Conservation (phyloP, 441 rosid species). For the Erodium chrysanthum region DNA sequence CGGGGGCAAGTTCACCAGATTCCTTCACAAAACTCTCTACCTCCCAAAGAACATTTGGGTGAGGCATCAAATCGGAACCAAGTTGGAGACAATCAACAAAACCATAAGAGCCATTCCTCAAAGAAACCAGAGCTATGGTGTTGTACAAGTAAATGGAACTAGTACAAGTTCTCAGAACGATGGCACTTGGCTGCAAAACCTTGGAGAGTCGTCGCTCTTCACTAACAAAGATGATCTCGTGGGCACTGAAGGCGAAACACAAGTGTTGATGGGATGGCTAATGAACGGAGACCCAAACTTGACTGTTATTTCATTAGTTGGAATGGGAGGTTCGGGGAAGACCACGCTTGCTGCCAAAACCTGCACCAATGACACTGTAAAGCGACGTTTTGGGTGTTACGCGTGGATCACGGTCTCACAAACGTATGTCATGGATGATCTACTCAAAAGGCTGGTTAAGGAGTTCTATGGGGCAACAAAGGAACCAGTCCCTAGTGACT, state of each 20-base stretch:
- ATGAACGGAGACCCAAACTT: slow-evolving; percentile 18
- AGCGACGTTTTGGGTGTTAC: slow-evolving; percentile 18
- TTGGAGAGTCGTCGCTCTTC: slow-evolving; percentile 25
- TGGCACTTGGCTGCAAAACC: neutral
- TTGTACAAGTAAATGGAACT: neutral
- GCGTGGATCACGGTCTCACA: slow-evolving; percentile 20
- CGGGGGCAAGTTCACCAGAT: neutral
- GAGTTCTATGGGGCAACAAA: slow-evolving; percentile 24
- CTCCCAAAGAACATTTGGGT: neutral
- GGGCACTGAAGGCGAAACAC: slow-evolving; percentile 23
- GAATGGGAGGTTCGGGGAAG: slow-evolving; percentile 34
- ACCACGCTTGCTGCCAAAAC: slow-evolving; percentile 27
- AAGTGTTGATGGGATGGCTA: slow-evolving; percentile 23
- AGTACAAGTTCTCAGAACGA: neutral
- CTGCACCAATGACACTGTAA: slow-evolving; percentile 21
- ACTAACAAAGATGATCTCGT: slow-evolving; percentile 25
- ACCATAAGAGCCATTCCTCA: neutral
- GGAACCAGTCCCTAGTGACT: slow-evolving; percentile 16
- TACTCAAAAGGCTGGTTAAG: slow-evolving; percentile 25
- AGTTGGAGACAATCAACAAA: neutral
- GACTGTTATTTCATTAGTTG: slow-evolving; percentile 21
- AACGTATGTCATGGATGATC: slow-evolving; percentile 26
- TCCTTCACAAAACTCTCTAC: neutral
- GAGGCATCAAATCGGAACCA: neutral
- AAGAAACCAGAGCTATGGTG: neutral